Base-by-base conservation (phyloP, 2,329 filamentous ascomycete genomes). In the Venturia effusa region DNA sequence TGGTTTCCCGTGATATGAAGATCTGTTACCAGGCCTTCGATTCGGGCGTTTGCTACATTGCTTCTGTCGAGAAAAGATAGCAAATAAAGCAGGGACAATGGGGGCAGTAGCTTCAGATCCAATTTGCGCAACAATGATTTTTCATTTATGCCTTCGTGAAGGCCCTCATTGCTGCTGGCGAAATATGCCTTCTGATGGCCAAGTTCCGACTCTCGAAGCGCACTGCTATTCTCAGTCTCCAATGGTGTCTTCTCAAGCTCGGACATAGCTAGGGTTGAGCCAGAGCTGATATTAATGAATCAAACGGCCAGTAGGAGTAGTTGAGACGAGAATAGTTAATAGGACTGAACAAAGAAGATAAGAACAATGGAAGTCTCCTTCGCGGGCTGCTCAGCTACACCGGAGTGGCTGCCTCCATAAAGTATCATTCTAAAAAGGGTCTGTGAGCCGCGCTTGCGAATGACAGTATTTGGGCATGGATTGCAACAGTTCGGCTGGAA, bases 1-100 rank as follows among this genome's bases (percentile, higher is more conserved):
- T 88, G 79, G 57, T 86, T 82, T 0, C 82, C 84, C 32, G 80
- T 63, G 10, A 63, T 63, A 10, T 43, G 32, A 11, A 63, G 61
- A 40, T 63, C 61, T 27, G 48, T 34, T 15, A 48, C 43, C 34
- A 63, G 22, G 30, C 61, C 61, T 39, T 63, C 61, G n/a, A 63
- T 55, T 22, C 61, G 19, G 6, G 61, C 61, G 15, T 63, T 63
- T 8, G 61, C 61, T 15, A 63, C 61, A 57, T 63, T 63, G 61
- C 61, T 63, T 30, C 61, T 6, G 30, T 63, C 61, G 13, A 63
- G 40, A n/a, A 63, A 63, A 48, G 41, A 55, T 11, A 63, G 32
- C 32, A 63, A 41, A 24, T 63, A 63, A 45, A 63, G 40, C 15
- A 63, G 37, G 17, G 45, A 63, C 48, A 63, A 13, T 27, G 45